Evolutionary conservation across 2,329 filamentous ascomycete genomes (phyloP).

Genomic region (Diaporthe capsici): DNA sequence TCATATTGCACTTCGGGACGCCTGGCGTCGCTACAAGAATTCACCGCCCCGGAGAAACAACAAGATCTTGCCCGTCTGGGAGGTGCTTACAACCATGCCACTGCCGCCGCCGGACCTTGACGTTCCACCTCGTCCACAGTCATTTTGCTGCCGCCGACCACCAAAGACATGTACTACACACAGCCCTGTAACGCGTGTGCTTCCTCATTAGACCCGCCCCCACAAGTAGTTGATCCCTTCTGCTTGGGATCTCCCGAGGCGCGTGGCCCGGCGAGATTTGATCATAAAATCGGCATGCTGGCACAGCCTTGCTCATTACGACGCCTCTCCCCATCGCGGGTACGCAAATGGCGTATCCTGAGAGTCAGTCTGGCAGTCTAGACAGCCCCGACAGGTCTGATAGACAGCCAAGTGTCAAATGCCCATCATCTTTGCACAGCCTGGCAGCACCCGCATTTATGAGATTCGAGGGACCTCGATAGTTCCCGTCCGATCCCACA

Average conservation of each 20-base stretch:
- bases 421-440: conserved; percentile 12
- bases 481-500: conserved; percentile 11
- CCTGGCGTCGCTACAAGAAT: not conserved
- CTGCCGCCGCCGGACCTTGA: not conserved
- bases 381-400: not conserved
- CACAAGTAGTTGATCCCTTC: conserved; percentile 17
- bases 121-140: not conserved
- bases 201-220: not conserved
- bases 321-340: conserved; percentile 23
- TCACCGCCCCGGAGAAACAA: conserved; percentile 21
- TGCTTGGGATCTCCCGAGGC: conserved; percentile 4
- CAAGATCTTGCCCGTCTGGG: not conserved
- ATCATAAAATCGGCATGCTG: conserved; percentile 1
- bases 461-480: conserved; percentile 7
- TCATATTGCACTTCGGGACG: not conserved
- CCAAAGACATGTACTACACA: not conserved
- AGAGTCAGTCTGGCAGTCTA: not conserved
- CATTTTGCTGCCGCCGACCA: not conserved
- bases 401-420: not conserved
- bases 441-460: conserved; percentile 12
- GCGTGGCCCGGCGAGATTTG: conserved; percentile 23
- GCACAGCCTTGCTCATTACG: conserved; percentile 34
- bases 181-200: not conserved
- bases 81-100: not conserved
- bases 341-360: conserved; percentile 7